phyloP scores from a whole-genome alignment of 1,139 yeast species.

The Yamadazyma dushanensis region DNA sequence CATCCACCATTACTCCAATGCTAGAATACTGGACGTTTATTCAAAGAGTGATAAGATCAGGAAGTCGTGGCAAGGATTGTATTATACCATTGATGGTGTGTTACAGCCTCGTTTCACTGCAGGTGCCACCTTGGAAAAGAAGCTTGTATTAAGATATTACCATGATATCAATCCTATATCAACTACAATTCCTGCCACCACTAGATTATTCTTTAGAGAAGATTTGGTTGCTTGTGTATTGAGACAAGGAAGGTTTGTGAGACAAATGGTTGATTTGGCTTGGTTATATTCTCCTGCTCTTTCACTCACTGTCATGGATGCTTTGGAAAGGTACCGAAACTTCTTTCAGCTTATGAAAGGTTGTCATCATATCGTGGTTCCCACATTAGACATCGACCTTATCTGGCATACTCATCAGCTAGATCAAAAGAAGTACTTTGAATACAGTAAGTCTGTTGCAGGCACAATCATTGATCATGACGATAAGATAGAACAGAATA shows the following conservation, averaged over 20 bases:
- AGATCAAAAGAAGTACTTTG: neutral
- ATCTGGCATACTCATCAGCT: constrained; percentile 45
- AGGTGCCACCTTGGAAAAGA: neutral
- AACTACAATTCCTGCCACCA: no score
- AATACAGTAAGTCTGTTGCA: constrained; percentile 15
- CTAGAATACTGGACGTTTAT: no score
- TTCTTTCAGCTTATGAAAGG: constrained; percentile 21
- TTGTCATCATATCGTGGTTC: constrained; percentile 24
- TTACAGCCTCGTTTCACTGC: no score
- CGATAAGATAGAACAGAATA: constrained; percentile 19
- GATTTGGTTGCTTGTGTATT: constrained; percentile 36
- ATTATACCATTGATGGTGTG: no score
- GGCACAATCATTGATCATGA: constrained; percentile 19
- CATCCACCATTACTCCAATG: no score
- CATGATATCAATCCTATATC: constrained; percentile 5
- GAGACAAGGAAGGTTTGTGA: constrained; percentile 33
- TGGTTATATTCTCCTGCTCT: constrained; percentile 29
- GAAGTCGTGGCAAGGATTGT: no score
- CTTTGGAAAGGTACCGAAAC: constrained; percentile 24
- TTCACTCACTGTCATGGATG: constrained; percentile 21
- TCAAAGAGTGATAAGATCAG: no score
- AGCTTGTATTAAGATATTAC: constrained; percentile 7
- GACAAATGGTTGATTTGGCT: constrained; percentile 29
- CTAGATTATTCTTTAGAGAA: constrained; percentile 20
- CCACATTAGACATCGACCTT: constrained; percentile 41